Evolutionary conservation across 2,329 filamentous ascomycete species (phyloP), one percentile per base, ranked within the genome.

Genomic region (Trichoderma sp.): DNA sequence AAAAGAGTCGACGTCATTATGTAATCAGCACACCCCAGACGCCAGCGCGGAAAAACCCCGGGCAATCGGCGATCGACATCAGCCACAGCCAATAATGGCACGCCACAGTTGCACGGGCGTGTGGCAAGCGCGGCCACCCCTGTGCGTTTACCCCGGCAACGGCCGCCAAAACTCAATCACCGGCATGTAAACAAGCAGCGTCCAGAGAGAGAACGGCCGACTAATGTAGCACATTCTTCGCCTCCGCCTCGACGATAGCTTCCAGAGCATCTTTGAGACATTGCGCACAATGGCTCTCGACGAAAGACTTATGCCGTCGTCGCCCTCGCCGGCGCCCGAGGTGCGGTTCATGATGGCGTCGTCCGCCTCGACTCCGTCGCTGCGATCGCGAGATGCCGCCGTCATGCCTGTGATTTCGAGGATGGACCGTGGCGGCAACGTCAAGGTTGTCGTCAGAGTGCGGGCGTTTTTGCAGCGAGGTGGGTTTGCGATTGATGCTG

Each of bases 391-490:
- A 76, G 90, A 92, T 81, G 87, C 87, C 60, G 86, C 86, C 59
- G 86, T 86, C 13, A 79, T 89, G 45, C 84, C 87, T 29, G 78
- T 85, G 69, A 82, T 84, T 73, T 81, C 82, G 72, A 84, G 81
- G 76, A 85, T 85, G 82, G 83, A 89, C 75, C 77, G 84, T 70
- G 90, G 89, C 70, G 91, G 91, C 67, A 95, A 95, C 79, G 92
- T 95, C 69, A 86, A 89, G 73, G 92, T 95, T 32, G 92, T 94
- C 34, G 92, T 95, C 69, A 85, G 92, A 76, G 92, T 94, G 67
- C 84, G 92, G 75, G 91, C 88, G 1, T 94, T 94, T 81, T 82
- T 95, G 69, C 90, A 88, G 57, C 82, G 92, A 88, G 92, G 92
- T 93, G 81, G 4, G 32, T 71, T 50, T n/a, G 19, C 17, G 12